Evolutionary conservation across 2,329 filamentous ascomycete species (phyloP), one percentile per base, ranked within the genome.

Genomic region (Talaromyces atroroseus): DNA sequence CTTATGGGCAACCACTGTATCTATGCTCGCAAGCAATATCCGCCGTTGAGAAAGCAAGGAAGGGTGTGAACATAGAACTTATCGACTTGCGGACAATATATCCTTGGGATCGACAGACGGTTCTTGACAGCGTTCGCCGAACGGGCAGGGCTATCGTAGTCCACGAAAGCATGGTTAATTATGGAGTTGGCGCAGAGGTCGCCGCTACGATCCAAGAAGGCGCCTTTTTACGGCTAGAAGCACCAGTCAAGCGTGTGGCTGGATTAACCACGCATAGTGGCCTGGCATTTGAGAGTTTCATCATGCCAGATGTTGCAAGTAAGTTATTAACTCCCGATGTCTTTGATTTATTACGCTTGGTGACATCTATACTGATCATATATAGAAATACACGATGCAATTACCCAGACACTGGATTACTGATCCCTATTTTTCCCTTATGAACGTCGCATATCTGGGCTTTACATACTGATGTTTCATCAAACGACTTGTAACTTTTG

Each of bases 131-230:
- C 61, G 92, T 95, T 14, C 83, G 82, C 64, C 95, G 94, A 78
- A 96, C 92, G 0, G 91, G 92, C 0, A 77, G 90, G 58, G 90
- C 88, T 40, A 82, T 96, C 54, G 87, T 96, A 1, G 92, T 96
- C 6, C 92, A 96, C 68, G 92, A 96, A 74, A 86, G 90, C 57
- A 95, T 94, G 88, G 81, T 92, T 61, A 96, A 95, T 65, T 88
- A 88, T 6, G 92, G 92, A 14, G 83, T 96, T 16, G 92, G 92
- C 2, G 91, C 92, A 5, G 91, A 96, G 68, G 86, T 96, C 0
- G 90, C 92, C 1, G 90, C 91, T 0, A 88, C 88, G 1, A 89
- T 96, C 52, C 91, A 96, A 70, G 90, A 94, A 63, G 85, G 88
- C 56, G 92, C 90, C 0, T 96, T 96, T 68, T 70, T 94, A 60